These are phyloP conservation scores for Sarcodon sp. DNA, from an alignment of 768 basidiomycete genomes.

Conservation along the genomic window DNA sequence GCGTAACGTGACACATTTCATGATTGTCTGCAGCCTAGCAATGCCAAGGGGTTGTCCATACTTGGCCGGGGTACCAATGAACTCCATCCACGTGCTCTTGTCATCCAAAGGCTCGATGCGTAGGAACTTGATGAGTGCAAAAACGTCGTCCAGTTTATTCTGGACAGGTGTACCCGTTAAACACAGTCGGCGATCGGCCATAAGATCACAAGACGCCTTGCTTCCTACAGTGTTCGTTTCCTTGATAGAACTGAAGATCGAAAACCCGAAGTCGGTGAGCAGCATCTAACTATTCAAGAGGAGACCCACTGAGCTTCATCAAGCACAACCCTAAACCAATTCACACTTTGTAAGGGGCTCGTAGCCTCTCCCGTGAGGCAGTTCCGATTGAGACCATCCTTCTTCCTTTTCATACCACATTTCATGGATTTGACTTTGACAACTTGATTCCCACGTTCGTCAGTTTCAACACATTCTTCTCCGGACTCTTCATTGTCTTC, in stretches of 20 bases:
- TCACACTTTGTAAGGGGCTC: constrained; percentile 84
- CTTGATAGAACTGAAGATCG: constrained; percentile 72
- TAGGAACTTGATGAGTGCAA: constrained; percentile 92
- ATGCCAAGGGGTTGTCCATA: constrained; percentile 83
- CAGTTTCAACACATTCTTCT: constrained; percentile 46
- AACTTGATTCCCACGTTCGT: constrained; percentile 54
- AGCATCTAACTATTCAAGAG: background rate
- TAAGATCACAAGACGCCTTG: constrained; percentile 88
- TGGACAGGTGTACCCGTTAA: constrained; percentile 98
- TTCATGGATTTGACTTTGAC: constrained; percentile 23
- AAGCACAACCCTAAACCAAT: constrained; percentile 93
- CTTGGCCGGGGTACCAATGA: constrained; percentile 87
- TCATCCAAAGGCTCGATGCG: constrained; percentile 88
- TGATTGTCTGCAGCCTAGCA: constrained; percentile 89
- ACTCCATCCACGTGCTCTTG: constrained; percentile 87
- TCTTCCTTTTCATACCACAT: constrained; percentile 41
- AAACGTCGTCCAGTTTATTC: constrained; percentile 98
- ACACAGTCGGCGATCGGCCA: constrained; percentile 86
- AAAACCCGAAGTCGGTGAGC: constrained; percentile 1
- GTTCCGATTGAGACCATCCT: constrained; percentile 42
- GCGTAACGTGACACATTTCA: constrained; percentile 92
- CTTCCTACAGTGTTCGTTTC: constrained; percentile 91
- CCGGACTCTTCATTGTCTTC: constrained; percentile 59
- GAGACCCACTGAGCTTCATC: constrained; percentile 89
- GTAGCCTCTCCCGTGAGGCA: constrained; percentile 30